Base-by-base conservation (phyloP, 2,329 filamentous ascomycete genomes). In the Mycosphaerella sp. region DNA sequence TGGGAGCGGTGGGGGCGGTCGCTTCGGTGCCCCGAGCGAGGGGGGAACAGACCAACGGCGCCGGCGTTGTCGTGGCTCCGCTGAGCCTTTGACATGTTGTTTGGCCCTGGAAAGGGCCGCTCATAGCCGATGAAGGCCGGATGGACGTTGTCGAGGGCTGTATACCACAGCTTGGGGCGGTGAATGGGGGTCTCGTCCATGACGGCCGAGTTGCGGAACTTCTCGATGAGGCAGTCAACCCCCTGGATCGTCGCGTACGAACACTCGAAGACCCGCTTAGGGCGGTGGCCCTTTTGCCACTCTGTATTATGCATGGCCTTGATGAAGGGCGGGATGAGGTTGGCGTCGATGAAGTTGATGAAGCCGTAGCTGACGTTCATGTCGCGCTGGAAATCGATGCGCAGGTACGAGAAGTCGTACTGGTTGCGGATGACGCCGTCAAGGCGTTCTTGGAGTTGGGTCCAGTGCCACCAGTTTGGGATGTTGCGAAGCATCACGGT, bases 191-290 rank as follows among this genome's bases (percentile, higher is more conserved):
- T 81, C 72, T 97, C 91, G 0, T 92, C 77, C 89, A 97, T 96
- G 31, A 98, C 90, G 0, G 89, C 92, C 39, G 89, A 95, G 74
- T 98, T 98, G 36, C 93, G 85, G 67, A 98, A 98, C 68, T 97
- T 96, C 69, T 95, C 87, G 6, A 96, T 82, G 0, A 97, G 78
- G 59, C 89, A 92, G 66, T 95, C 90, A 59, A 86, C 86, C 44
- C 93, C 93, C 74, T 98, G 93, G 56, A 95, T 92, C 10, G 91
- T 95, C n/a, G 93, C 93, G 70, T 97, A 98, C 0, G 91, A 95
- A 43, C 97, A 83, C 69, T 95, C 89, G 0, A 89, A 88, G 46
- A 89, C 78, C 71, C 95, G 96, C 72, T 89, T 83, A 38, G 59
- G 59, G 31, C 51, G 43, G 41, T 51, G 43, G 23, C 74, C 87